Evolutionary conservation across 2,329 filamentous ascomycete species (phyloP).

Genomic region (Diaporthe velutina): DNA sequence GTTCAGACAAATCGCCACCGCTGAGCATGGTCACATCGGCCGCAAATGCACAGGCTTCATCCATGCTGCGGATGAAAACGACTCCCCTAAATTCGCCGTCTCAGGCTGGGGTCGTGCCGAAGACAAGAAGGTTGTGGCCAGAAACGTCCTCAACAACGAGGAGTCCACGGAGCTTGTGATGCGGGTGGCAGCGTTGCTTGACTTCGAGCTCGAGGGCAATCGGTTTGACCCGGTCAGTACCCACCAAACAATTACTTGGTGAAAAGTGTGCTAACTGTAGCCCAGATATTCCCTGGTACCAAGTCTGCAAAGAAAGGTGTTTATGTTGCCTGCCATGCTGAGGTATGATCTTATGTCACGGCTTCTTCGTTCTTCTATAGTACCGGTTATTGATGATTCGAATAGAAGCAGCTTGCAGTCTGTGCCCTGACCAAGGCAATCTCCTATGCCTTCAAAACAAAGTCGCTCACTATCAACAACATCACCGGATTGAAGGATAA

Average conservation of each 20-base stretch:
- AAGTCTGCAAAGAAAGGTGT: not conserved
- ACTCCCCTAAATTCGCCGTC: not conserved
- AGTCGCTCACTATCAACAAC: rapidly evolving
- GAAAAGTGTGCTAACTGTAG: not conserved
- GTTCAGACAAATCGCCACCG: not conserved
- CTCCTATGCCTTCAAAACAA: not conserved
- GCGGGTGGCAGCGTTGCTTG: not conserved
- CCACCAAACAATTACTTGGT: rapidly evolving
- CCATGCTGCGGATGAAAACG: not conserved
- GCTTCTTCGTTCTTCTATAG: too few species aligned
- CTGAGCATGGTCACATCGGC: not conserved
- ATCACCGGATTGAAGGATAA: not conserved
- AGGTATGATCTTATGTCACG: not conserved
- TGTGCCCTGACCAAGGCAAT: not conserved
- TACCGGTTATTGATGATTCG: too few species aligned
- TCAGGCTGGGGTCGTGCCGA: conserved; percentile 22
- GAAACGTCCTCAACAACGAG: not conserved
- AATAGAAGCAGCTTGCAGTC: conserved; percentile 16
- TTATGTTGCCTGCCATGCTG: not conserved
- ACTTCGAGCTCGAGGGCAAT: not conserved
- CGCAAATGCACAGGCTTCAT: conserved; percentile 4
- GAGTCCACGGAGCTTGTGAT: not conserved
- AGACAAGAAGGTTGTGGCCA: not conserved
- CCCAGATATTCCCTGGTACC: not conserved
- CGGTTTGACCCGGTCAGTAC: not conserved